Evolutionary conservation across 306 rosid species (phyloP).

Genomic region (Lathyrus sativus): DNA sequence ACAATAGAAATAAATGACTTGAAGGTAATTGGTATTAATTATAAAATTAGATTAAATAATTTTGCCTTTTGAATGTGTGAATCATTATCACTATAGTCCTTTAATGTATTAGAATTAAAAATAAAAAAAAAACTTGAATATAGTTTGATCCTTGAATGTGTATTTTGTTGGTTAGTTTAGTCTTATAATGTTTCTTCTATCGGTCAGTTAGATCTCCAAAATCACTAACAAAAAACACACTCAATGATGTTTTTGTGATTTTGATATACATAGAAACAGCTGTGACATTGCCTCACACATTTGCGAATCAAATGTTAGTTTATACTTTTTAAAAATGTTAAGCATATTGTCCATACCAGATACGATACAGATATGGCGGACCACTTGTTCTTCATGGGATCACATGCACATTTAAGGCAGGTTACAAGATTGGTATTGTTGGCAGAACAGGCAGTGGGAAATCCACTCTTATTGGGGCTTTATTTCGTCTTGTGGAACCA

Average conservation of each 20-base stretch:
- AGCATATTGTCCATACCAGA: conserved; percentile 43
- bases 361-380: conserved; percentile 54
- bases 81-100: not conserved
- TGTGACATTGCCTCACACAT: no score
- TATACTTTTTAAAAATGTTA: no score
- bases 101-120: not conserved
- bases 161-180: not conserved
- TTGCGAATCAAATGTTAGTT: no score
- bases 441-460: conserved; percentile 84
- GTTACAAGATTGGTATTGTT: conserved; percentile 78
- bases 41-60: not conserved
- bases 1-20: conserved; percentile 66
- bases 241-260: no score
- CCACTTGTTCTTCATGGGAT: conserved; percentile 82
- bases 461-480: conserved; percentile 68
- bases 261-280: no score
- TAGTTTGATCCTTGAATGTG: not conserved
- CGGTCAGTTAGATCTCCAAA: not conserved
- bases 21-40: conserved; percentile 47
- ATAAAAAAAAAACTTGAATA: not conserved
- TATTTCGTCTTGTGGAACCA: conserved; percentile 76
- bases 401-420: conserved; percentile 73
- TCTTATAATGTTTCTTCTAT: not conserved
- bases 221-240: not conserved
- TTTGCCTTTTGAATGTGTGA: not conserved